phyloP scores from a whole-genome alignment of 23 red algal species.

The Agarophyton chilense region DNA sequence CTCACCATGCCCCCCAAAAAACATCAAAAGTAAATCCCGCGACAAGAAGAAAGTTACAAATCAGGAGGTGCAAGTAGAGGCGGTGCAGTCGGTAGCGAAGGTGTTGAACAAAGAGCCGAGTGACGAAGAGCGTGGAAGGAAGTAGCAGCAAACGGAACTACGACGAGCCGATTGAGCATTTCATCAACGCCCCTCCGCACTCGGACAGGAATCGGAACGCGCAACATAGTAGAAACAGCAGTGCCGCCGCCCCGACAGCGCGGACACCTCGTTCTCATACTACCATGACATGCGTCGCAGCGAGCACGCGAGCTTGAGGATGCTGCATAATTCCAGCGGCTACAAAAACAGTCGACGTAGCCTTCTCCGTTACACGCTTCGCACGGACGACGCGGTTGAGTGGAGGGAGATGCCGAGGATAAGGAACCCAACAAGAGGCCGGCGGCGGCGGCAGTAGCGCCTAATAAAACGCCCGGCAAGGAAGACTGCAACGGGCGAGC shows the following conservation, averaged over 20 bases:
- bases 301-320: background rate
- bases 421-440: background rate
- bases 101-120: background rate
- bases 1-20: background rate
- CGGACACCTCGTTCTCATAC: slow-evolving; percentile 6
- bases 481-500: slow-evolving; percentile 13
- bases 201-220: slow-evolving; percentile 9
- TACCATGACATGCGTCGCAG: slow-evolving; percentile 19
- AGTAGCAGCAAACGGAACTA: background rate
- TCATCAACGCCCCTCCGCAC: slow-evolving; percentile 10
- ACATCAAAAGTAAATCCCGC: background rate
- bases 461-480: slow-evolving; percentile 18
- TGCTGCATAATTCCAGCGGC: slow-evolving; percentile 17
- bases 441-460: slow-evolving; percentile 35
- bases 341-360: slow-evolving; percentile 31
- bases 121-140: background rate
- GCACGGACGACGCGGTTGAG: slow-evolving; percentile 13
- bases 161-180: background rate
- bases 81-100: background rate
- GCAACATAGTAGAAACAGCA: background rate
- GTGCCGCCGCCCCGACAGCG: slow-evolving; percentile 35
- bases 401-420: background rate
- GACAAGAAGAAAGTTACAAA: background rate
- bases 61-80: background rate
- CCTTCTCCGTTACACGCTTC: slow-evolving; percentile 20